phyloP scores from a whole-genome alignment of 2,329 filamentous ascomycete species.

The Trichoderma koningii region DNA sequence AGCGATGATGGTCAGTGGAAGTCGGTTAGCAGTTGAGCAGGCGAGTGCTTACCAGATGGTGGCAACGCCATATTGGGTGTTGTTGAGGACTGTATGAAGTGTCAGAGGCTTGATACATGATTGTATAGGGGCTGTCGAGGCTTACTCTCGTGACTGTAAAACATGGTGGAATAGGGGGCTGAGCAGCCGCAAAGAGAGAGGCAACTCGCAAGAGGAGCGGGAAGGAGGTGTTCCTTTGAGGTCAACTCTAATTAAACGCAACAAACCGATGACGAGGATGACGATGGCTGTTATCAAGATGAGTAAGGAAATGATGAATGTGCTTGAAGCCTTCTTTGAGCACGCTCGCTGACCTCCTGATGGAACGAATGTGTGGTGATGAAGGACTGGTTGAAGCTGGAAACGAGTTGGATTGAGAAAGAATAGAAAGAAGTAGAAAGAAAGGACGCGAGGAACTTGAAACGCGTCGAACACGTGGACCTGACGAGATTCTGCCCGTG shows the following conservation, averaged over 20 bases:
- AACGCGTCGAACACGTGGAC: slow-evolving; percentile 16
- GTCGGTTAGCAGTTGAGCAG: not conserved
- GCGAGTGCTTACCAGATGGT: slow-evolving; percentile 77
- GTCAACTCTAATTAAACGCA: not conserved
- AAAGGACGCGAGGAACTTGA: not conserved
- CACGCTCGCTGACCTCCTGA: not conserved
- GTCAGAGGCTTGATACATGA: slow-evolving; percentile 32
- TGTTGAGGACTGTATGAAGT: slow-evolving; percentile 67
- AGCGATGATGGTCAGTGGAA: not conserved
- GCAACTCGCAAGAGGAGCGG: not conserved
- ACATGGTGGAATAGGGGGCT: slow-evolving; percentile 60
- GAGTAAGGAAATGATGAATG: not conserved
- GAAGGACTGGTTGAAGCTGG: not conserved
- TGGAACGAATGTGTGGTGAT: not conserved
- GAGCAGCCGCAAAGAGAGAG: not conserved
- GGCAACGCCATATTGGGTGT: slow-evolving; percentile 84
- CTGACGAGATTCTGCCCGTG: not conserved
- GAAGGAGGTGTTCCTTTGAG: not conserved
- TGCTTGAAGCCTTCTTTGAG: not conserved
- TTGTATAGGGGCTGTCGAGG: not conserved
- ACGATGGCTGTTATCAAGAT: not conserved
- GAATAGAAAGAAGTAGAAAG: not conserved
- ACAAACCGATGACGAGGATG: not conserved
- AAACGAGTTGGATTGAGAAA: not conserved
- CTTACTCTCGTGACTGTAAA: slow-evolving; percentile 93